A percentile compares a stretch with the other conserved stretches of the same genome.
These are phyloP conservation scores for Talaromyces pinophilus DNA, from an alignment of 2,329 filamentous ascomycete species.

Conservation along the genomic window DNA sequence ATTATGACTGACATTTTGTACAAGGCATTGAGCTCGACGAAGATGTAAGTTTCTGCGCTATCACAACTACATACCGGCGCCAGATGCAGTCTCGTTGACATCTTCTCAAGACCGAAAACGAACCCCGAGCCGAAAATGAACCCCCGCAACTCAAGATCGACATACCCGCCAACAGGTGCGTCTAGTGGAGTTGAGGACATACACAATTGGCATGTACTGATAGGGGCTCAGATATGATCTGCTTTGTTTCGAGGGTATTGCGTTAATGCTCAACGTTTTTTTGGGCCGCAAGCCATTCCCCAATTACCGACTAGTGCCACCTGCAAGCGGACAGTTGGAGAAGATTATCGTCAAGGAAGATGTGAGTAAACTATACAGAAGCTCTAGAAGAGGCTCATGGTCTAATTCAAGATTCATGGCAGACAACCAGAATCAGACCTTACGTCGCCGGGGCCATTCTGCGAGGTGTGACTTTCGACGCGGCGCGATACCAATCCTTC, in stretches of 20 bases:
- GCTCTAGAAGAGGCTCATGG: background rate
- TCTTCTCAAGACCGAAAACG: constrained; percentile 62
- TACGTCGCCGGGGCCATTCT: constrained; percentile 88
- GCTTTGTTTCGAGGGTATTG: constrained; percentile 96
- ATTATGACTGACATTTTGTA: constrained; percentile 33
- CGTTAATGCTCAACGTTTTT: constrained; percentile 95
- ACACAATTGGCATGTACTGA: constrained; percentile 27
- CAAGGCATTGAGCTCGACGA: constrained; percentile 88
- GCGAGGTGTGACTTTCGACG: constrained; percentile 85
- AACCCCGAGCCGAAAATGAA: constrained; percentile 76
- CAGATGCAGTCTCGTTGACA: constrained; percentile 21
- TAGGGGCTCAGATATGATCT: constrained; percentile 66
- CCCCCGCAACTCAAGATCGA: constrained; percentile 95
- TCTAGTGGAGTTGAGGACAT: constrained; percentile 10
- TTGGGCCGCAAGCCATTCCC: constrained; percentile 72
- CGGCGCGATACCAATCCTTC: constrained; percentile 93
- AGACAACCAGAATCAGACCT: constrained; percentile 77
- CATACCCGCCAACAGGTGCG: constrained; percentile 90
- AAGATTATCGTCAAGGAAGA: constrained; percentile 76
- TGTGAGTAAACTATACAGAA: constrained; percentile 37
- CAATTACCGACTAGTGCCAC: constrained; percentile 74
- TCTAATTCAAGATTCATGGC: constrained; percentile 9
- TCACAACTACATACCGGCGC: background rate
- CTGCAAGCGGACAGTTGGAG: constrained; percentile 71
- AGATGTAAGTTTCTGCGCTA: constrained; percentile 57